These are phyloP conservation scores for Zygoascus flipseniorum DNA, from an alignment of 805 yeast genomes.

Conservation along the genomic window DNA sequence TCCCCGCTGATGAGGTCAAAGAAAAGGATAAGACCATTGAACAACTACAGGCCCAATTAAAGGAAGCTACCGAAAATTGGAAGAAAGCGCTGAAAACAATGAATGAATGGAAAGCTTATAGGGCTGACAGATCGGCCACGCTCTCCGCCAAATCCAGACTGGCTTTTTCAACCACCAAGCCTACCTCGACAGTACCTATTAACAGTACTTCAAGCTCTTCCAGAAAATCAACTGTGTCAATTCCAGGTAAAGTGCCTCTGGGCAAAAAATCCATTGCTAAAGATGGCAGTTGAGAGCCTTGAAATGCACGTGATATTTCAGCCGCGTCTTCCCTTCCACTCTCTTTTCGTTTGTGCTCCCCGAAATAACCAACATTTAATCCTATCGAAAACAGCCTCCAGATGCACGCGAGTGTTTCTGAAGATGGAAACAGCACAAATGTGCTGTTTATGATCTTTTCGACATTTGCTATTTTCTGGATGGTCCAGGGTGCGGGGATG, in stretches of 20 bases:
- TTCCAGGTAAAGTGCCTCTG: background rate
- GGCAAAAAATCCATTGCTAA: background rate
- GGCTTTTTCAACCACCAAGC: too few species aligned
- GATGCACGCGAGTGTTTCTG: background rate
- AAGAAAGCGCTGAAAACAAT: constrained; percentile 19
- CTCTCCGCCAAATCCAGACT: too few species aligned
- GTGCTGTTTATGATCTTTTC: constrained; percentile 15
- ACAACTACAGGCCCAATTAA: constrained; percentile 13
- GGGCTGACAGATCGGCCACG: constrained; percentile 3
- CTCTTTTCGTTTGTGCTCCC: background rate
- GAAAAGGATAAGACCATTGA: constrained; percentile 14
- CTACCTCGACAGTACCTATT: too few species aligned
- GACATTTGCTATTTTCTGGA: constrained; percentile 17
- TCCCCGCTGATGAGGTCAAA: constrained; percentile 11
- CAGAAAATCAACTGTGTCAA: background rate
- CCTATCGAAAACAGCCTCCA: background rate
- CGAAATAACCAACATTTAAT: background rate
- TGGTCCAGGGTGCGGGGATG: constrained; percentile 38
- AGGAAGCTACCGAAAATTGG: constrained; percentile 18
- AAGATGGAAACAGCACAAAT: constrained; percentile 1
- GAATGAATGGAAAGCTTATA: constrained; percentile 21
- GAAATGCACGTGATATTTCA: background rate
- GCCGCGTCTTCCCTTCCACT: background rate
- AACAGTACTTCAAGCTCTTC: too few species aligned
- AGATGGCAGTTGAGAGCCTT: background rate